phyloP scores from a whole-genome alignment of 176 grass and related monocot genomes.

The Phyllostachys edulis region DNA sequence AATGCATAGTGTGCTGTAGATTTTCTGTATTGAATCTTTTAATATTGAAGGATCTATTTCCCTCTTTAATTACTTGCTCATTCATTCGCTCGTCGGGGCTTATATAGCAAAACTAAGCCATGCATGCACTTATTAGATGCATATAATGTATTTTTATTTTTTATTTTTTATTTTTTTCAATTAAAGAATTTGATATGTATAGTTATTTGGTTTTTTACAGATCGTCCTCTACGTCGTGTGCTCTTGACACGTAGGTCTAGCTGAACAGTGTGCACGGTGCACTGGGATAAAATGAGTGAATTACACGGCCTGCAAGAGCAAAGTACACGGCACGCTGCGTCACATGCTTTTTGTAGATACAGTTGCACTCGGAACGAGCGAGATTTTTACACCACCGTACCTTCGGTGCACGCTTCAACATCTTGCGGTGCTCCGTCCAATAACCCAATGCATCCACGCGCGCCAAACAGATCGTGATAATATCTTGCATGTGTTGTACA shows the following conservation, averaged over 20 bases:
- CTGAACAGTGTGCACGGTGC: background rate
- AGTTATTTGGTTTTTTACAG: background rate
- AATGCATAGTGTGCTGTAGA: too few relatives aligned
- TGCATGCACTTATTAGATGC: too few relatives aligned
- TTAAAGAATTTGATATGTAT: too few relatives aligned
- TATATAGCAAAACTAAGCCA: background rate
- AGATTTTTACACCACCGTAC: slow-evolving; percentile 19
- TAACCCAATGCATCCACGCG: background rate
- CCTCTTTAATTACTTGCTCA: background rate
- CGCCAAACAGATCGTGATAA: background rate
- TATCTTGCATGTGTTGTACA: slow-evolving; percentile 13
- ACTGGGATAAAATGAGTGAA: background rate
- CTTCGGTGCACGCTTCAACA: slow-evolving; percentile 11
- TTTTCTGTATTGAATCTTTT: too few relatives aligned
- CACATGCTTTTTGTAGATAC: background rate
- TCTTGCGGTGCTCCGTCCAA: background rate
- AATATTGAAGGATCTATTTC: too few relatives aligned
- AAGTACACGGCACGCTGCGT: slow-evolving; percentile 5
- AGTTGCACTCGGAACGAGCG: slow-evolving; percentile 11
- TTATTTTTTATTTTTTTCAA: too few relatives aligned
- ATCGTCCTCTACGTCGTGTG: background rate
- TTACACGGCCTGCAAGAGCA: background rate
- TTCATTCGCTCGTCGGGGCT: too few relatives aligned
- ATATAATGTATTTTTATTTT: too few relatives aligned
- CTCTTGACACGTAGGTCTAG: background rate